These are phyloP conservation scores for Cinnamomum chago DNA, from an alignment of 164 flowering plant species.

Conservation along the genomic window DNA sequence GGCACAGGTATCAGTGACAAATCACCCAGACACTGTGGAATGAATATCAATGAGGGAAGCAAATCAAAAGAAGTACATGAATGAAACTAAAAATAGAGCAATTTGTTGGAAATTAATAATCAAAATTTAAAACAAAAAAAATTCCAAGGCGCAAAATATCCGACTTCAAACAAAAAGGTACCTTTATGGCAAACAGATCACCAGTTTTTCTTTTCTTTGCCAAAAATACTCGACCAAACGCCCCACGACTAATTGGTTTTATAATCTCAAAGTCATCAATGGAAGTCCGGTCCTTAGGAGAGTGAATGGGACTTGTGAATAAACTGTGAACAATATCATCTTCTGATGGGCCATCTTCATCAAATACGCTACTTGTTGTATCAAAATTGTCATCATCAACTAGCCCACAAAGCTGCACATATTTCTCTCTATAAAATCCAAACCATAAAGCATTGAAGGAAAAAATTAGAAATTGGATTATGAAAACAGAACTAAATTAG, in stretches of 20 bases:
- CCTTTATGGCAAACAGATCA: conserved; percentile 98
- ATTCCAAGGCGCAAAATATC: too few relatives aligned
- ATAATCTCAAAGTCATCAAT: conserved; percentile 97
- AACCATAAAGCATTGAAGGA: not conserved
- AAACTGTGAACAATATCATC: conserved; percentile 70
- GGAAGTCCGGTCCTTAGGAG: conserved; percentile 74
- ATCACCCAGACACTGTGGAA: too few relatives aligned
- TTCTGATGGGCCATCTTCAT: conserved; percentile 63
- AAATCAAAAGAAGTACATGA: too few relatives aligned
- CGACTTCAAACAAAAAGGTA: conserved; percentile 7
- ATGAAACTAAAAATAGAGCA: too few relatives aligned
- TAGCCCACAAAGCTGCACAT: conserved; percentile 72
- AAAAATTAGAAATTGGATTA: not conserved
- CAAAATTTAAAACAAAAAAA: too few relatives aligned
- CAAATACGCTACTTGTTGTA: conserved; percentile 47
- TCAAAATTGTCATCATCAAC: conserved; percentile 78
- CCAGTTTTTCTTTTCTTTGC: conserved; percentile 95
- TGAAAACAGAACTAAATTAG: not conserved
- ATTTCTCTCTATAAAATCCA: conserved; percentile 69
- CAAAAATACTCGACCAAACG: conserved; percentile 96
- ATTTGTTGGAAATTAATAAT: too few relatives aligned
- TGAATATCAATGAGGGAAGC: too few relatives aligned
- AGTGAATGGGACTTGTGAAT: conserved; percentile 71
- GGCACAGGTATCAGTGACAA: too few relatives aligned
- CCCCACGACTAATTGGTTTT: conserved; percentile 96